Conservation (phyloP, 148 eudicot genomes). For the Nepenthes mirabilis region DNA sequence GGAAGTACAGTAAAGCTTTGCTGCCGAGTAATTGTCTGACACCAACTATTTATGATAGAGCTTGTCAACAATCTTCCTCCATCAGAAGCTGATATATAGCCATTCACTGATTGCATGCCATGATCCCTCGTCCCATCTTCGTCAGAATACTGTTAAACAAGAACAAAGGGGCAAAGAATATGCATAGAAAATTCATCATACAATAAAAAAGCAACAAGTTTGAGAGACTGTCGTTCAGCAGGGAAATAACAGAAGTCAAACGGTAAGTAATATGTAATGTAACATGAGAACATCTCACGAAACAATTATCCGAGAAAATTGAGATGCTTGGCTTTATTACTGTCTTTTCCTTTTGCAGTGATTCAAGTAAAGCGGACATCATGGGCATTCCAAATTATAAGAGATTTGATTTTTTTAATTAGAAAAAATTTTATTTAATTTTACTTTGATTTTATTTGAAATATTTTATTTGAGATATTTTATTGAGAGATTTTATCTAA, state of each 20-base stretch:
- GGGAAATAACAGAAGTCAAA: too few species aligned
- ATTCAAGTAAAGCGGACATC: slow-evolving; percentile 4
- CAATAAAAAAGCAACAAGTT: not conserved
- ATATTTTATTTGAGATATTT: too few species aligned
- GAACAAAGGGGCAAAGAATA: not conserved
- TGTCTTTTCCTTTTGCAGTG: slow-evolving; percentile 32
- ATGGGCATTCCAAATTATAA: too few species aligned
- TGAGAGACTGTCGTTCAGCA: not conserved
- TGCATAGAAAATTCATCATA: not conserved
- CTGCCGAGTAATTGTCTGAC: slow-evolving; percentile 38
- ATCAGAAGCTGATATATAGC: slow-evolving; percentile 16
- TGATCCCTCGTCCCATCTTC: slow-evolving; percentile 41
- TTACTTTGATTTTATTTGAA: too few species aligned
- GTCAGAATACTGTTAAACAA: slow-evolving; percentile 56
- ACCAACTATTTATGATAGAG: slow-evolving; percentile 40
- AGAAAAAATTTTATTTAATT: too few species aligned
- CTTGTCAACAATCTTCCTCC: slow-evolving; percentile 31
- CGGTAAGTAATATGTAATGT: too few species aligned
- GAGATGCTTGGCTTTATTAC: slow-evolving; percentile 17
- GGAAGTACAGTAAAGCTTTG: slow-evolving; percentile 35
- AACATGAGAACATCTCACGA: too few species aligned
- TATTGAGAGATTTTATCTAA: too few species aligned
- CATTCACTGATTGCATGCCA: slow-evolving; percentile 15
- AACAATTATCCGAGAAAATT: not conserved
- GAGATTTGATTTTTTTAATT: too few species aligned